A percentile compares a stretch with the other conserved stretches of the same genome.
Conservation (phyloP, 2,329 filamentous ascomycete genomes). For the Neonectria coccinea region DNA sequence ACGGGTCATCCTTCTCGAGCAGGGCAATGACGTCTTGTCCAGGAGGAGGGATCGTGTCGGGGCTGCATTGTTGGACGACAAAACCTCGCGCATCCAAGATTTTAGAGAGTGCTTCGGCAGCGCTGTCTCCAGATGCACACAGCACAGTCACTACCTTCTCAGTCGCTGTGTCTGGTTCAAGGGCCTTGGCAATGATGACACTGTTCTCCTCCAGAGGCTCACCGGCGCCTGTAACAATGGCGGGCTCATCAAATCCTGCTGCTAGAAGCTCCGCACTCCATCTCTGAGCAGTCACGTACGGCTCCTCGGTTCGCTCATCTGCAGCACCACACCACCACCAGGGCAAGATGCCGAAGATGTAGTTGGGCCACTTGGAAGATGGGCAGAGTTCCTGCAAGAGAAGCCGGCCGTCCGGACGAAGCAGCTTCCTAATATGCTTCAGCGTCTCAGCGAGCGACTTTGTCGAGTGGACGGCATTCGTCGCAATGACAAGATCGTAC, state of each 20-base stretch:
- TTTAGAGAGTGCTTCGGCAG: slow-evolving; percentile 41
- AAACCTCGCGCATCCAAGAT: no score
- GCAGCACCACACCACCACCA: slow-evolving; percentile 52
- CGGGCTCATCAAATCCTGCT: slow-evolving; percentile 38
- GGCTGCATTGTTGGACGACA: no score
- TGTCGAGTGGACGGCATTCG: slow-evolving; percentile 54
- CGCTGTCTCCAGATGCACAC: background rate
- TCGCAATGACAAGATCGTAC: slow-evolving; percentile 54
- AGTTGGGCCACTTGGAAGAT: slow-evolving; percentile 41
- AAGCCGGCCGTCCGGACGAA: slow-evolving; percentile 9
- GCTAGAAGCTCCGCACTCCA: slow-evolving; percentile 47
- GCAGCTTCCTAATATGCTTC: slow-evolving; percentile 48
- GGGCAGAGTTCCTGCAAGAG: slow-evolving; percentile 43
- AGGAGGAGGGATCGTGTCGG: slow-evolving; percentile 33
- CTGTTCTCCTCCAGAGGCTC: no score
- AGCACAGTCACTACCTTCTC: no score
- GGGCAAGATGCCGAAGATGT: slow-evolving; percentile 44
- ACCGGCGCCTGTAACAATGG: background rate
- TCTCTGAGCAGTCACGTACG: slow-evolving; percentile 37
- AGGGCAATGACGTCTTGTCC: slow-evolving; percentile 48
- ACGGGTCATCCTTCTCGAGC: slow-evolving; percentile 43
- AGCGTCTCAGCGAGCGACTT: slow-evolving; percentile 41
- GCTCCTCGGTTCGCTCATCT: slow-evolving; percentile 41
- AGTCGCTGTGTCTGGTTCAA: no score
- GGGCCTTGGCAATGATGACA: no score